Conservation (phyloP, 1,284 basidiomycete genomes). For the Cutaneotrichosporon cutaneum region DNA sequence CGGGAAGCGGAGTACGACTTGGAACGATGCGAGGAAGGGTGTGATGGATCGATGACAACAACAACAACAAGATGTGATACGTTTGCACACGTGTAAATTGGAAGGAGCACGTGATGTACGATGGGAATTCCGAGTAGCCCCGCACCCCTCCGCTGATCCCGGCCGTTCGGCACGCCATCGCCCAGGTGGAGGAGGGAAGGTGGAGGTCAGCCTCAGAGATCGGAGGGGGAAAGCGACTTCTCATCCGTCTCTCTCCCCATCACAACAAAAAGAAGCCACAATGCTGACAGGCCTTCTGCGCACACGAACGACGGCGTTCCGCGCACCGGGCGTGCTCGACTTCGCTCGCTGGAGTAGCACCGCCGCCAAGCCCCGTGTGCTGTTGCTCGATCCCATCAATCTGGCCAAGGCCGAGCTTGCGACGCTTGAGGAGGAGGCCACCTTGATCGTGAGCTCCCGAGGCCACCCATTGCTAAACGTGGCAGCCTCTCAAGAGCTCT, state of each 20-base stretch:
- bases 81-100: not conserved
- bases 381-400: constrained; percentile 33
- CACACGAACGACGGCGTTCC: not conserved
- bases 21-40: not conserved
- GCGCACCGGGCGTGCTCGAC: not conserved
- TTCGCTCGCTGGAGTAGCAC: not conserved
- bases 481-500: constrained; percentile 25
- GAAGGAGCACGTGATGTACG: not conserved
- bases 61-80: constrained; percentile 4
- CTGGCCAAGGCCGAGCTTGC: constrained; percentile 28
- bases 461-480: not conserved
- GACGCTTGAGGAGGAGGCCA: constrained; percentile 19
- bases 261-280: constrained; percentile 1
- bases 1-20: not conserved
- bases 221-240: not conserved
- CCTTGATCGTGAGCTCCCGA: constrained; percentile 24
- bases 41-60: not conserved
- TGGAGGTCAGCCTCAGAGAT: not conserved
- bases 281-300: not conserved
- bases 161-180: not conserved
- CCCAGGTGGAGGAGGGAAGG: not conserved
- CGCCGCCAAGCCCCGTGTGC: constrained; percentile 20
- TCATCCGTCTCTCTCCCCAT: not conserved
- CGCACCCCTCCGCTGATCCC: not conserved
- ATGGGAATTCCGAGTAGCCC: not conserved